A percentile compares a stretch with the other conserved stretches of the same genome.
phyloP scores from a whole-genome alignment of 1,284 basidiomycete genomes.

The Fomitopsis betulina region DNA sequence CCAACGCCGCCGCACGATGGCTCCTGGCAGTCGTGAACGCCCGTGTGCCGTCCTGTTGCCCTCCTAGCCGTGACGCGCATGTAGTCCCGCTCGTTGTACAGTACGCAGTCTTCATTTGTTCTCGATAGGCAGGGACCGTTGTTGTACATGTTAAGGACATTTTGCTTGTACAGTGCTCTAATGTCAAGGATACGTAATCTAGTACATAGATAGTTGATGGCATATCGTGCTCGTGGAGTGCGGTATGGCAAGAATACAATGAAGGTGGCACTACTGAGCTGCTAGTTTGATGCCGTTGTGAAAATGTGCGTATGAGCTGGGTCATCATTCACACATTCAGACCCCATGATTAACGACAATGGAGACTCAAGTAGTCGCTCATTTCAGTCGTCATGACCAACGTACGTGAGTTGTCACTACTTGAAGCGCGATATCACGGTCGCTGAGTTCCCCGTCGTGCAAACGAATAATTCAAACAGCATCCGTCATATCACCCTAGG shows the following conservation, averaged over 20 bases:
- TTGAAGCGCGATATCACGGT: no score
- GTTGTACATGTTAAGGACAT: conserved; percentile 2
- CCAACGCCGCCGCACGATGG: conserved; percentile 13
- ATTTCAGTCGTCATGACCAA: no score
- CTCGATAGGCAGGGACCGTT: conserved; percentile 1
- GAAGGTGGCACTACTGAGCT: no score
- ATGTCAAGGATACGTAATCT: background rate
- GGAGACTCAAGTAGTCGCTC: no score
- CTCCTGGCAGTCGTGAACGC: conserved; percentile 3
- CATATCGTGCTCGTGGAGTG: background rate
- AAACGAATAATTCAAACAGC: no score
- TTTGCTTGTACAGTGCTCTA: background rate
- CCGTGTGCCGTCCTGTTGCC: background rate
- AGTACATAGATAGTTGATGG: background rate
- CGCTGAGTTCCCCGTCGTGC: no score
- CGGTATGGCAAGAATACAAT: background rate
- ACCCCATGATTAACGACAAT: no score
- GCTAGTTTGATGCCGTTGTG: no score
- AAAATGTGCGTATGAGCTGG: no score
- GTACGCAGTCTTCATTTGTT: background rate
- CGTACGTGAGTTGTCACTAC: no score
- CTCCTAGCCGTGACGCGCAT: background rate
- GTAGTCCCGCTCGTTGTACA: conserved; percentile 1
- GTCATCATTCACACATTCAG: no score
- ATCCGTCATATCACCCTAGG: no score